Evolutionary conservation across 495 filamentous ascomycete species (phyloP).

Genomic region (Hypoxylon fragiforme): DNA sequence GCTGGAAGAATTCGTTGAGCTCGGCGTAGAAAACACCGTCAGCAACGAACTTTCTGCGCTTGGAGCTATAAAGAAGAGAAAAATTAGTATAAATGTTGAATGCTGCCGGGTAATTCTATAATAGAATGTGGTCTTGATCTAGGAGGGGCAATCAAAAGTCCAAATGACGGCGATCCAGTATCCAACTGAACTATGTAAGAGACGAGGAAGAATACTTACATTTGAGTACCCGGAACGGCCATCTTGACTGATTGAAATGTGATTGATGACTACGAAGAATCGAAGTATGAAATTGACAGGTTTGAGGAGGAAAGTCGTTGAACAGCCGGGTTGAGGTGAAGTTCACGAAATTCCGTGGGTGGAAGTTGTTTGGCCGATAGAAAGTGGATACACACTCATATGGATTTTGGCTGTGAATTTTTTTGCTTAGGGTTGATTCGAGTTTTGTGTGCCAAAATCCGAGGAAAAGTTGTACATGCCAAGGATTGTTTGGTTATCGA

Average conservation of each 20-base stretch:
- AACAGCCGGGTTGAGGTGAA: slow-evolving; percentile 23
- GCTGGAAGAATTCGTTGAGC: slow-evolving; percentile 99
- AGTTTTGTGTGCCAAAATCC: slow-evolving; percentile 34
- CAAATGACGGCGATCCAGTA: neutral
- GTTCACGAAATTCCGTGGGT: slow-evolving; percentile 24
- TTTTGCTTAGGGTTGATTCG: slow-evolving; percentile 39
- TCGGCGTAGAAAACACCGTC: slow-evolving; percentile 99
- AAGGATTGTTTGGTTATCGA: slow-evolving; percentile 7
- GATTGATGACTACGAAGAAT: slow-evolving; percentile 32
- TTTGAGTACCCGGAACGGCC: slow-evolving; percentile 55
- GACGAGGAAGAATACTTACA: slow-evolving; percentile 48
- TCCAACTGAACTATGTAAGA: neutral
- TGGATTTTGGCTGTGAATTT: slow-evolving; percentile 31
- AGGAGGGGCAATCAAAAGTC: slow-evolving; percentile 5
- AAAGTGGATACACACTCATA: slow-evolving; percentile 22
- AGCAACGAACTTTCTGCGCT: slow-evolving; percentile 99
- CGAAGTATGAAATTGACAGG: slow-evolving; percentile 14
- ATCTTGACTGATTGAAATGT: slow-evolving; percentile 48
- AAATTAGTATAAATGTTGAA: slow-evolving; percentile 19
- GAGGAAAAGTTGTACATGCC: neutral
- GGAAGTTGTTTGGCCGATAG: slow-evolving; percentile 25
- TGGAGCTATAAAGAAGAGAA: slow-evolving; percentile 65
- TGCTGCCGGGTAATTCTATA: slow-evolving; percentile 1
- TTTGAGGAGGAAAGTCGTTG: slow-evolving; percentile 17
- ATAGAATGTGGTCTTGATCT: no score